Percentiles rank a stretch among this genome's conserved stretches.
These are phyloP conservation scores for Kockovaella imperatae DNA, from an alignment of 768 basidiomycete species.

Conservation along the genomic window DNA sequence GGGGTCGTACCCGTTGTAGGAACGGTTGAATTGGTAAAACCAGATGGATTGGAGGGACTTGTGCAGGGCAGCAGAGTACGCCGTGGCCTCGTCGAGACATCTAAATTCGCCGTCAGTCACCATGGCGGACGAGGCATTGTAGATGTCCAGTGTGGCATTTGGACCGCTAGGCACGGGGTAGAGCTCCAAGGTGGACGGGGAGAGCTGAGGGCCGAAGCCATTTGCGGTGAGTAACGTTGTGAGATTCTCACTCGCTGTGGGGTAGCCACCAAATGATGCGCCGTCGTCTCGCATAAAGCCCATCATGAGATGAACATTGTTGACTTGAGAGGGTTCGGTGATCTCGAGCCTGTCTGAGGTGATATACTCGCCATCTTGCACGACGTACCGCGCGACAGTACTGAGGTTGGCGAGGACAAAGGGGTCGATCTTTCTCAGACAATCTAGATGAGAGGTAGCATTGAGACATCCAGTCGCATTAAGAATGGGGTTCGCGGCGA, in stretches of 20 bases:
- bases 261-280: constrained; percentile 49
- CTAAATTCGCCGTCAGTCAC: constrained; percentile 51
- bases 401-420: constrained; percentile 45
- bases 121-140: constrained; percentile 50
- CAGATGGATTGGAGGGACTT: constrained; percentile 48
- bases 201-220: constrained; percentile 17
- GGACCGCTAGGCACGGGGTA: constrained; percentile 48
- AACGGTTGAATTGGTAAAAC: constrained; percentile 51
- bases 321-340: constrained; percentile 47
- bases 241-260: constrained; percentile 25
- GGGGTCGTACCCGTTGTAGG: constrained; percentile 48
- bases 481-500: constrained; percentile 46
- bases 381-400: constrained; percentile 45
- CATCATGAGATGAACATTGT: constrained; percentile 50
- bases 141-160: constrained; percentile 48
- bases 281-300: constrained; percentile 55
- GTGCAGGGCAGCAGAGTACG: constrained; percentile 48
- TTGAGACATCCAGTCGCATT: constrained; percentile 47
- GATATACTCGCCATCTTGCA: constrained; percentile 52
- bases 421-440: constrained; percentile 46
- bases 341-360: constrained; percentile 46
- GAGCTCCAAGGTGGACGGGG: constrained; percentile 39
- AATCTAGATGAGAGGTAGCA: constrained; percentile 43
- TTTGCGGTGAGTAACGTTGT: constrained; percentile 17
- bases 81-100: constrained; percentile 53